phyloP scores from a whole-genome alignment of 148 eudicot species.

The Gaultheria prostrata region DNA sequence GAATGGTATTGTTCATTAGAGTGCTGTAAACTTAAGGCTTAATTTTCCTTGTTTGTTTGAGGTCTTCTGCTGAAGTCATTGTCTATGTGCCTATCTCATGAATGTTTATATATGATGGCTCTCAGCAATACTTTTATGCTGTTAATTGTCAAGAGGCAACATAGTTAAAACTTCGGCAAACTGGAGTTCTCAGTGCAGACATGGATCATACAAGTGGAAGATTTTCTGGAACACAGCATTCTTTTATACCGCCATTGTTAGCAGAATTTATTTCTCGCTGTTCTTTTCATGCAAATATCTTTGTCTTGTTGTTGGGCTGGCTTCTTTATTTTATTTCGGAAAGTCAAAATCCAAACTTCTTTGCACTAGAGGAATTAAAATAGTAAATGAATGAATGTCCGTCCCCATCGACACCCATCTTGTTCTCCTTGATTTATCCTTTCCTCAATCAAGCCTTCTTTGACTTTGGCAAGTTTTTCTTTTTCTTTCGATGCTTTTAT shows the following conservation, averaged over 20 bases:
- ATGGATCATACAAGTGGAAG: background rate
- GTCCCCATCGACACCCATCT: background rate
- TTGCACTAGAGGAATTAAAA: background rate
- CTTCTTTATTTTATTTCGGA: background rate
- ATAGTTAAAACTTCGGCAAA: background rate
- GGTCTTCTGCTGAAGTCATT: background rate
- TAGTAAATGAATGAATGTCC: background rate
- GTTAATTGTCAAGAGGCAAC: background rate
- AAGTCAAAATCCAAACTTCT: background rate
- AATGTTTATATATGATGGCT: background rate
- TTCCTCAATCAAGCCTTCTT: background rate
- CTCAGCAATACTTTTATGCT: background rate
- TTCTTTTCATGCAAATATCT: background rate
- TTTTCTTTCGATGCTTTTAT: too few species aligned
- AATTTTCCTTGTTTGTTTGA: background rate
- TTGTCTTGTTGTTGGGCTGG: background rate
- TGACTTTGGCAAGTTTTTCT: background rate
- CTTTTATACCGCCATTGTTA: background rate
- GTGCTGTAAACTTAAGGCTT: background rate
- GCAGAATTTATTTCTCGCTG: background rate
- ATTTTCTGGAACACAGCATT: background rate
- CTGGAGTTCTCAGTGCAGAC: background rate
- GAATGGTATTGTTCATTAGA: background rate
- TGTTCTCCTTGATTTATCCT: background rate
- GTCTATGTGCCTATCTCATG: background rate